Evolutionary conservation across 108 stramenopile species (phyloP), one percentile per base, ranked within the genome.

Genomic region (Cyclotella atomus): DNA sequence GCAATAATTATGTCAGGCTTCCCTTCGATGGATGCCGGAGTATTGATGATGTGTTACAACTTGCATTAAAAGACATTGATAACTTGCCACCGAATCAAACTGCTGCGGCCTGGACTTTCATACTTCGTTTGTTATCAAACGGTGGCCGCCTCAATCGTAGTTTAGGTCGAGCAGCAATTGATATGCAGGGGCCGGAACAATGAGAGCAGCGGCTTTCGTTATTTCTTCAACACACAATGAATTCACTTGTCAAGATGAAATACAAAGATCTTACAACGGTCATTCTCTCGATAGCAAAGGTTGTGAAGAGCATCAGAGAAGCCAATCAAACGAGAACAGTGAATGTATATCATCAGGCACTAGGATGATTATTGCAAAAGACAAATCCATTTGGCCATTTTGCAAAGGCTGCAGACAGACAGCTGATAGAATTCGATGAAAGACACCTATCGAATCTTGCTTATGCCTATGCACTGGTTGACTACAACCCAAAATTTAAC

Each of bases 391-490:
- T 7, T 41, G 38, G 9, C 9, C 7, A 41, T 12, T 9, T n/a
- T n/a, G n/a, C n/a, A n/a, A n/a, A n/a, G n/a, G n/a, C n/a, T n/a
- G n/a, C n/a, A n/a, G n/a, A n/a, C n/a, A n/a, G n/a, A n/a, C n/a
- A n/a, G n/a, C n/a, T 41, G 38, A 41, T 41, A 12, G 38, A 38
- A 61, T 61, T 61, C 28, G 30, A 43, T 2, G 9, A 35, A 1
- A 20, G 60, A 21, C 9, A 61, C 9, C 2, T 61, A 16, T 61
- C 60, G 0, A 61, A 61, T 38, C 20, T 61, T 43, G 60, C 60
- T 7, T 61, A 61, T 21, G 60, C 60, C 1, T 43, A 41, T 41
- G 60, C 60, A 61, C 4, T 61, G 56, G 9, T 57, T 2, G 29
- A n/a, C 0, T 57, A 30, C 12, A n/a, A 57, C 30, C 38, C 60